Evolutionary conservation across 805 yeast genomes (phyloP).

Genomic region (Komagataella mondaviorum): DNA sequence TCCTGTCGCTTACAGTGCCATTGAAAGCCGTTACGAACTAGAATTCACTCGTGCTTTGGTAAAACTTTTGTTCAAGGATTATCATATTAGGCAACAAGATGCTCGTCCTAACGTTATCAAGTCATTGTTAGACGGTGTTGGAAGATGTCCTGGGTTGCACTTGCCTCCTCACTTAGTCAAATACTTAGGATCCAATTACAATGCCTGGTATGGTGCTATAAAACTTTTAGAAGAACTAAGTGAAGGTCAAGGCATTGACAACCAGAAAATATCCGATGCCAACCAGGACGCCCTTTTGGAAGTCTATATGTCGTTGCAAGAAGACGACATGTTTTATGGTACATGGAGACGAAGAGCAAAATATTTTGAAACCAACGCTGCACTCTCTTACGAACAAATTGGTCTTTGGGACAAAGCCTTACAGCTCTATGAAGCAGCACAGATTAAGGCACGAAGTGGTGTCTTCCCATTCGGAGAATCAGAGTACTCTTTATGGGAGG

Average conservation of each 20-base stretch:
- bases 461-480: constrained; percentile 90
- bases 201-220: constrained; percentile 86
- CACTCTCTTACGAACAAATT: constrained; percentile 85
- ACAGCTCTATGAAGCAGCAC: constrained; percentile 91
- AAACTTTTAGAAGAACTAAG: constrained; percentile 69
- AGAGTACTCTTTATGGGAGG: constrained; percentile 96
- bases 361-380: constrained; percentile 85
- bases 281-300: constrained; percentile 87
- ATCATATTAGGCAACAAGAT: constrained; percentile 83
- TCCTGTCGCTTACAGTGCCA: constrained; percentile 64
- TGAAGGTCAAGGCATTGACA: constrained; percentile 33
- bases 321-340: constrained; percentile 95
- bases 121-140: constrained; percentile 73
- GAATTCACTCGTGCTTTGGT: constrained; percentile 79
- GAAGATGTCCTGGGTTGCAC: constrained; percentile 56
- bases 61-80: constrained; percentile 74
- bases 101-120: constrained; percentile 79
- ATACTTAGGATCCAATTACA: constrained; percentile 73
- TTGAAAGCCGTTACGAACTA: constrained; percentile 67
- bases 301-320: constrained; percentile 76
- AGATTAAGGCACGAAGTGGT: constrained; percentile 90
- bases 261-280: constrained; percentile 65
- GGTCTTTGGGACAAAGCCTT: constrained; percentile 93
- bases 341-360: constrained; percentile 95
- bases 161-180: constrained; percentile 91